Evolutionary conservation across 2,329 filamentous ascomycete species (phyloP), one percentile per base, ranked within the genome.

Genomic region (Thelonectria discophora): DNA sequence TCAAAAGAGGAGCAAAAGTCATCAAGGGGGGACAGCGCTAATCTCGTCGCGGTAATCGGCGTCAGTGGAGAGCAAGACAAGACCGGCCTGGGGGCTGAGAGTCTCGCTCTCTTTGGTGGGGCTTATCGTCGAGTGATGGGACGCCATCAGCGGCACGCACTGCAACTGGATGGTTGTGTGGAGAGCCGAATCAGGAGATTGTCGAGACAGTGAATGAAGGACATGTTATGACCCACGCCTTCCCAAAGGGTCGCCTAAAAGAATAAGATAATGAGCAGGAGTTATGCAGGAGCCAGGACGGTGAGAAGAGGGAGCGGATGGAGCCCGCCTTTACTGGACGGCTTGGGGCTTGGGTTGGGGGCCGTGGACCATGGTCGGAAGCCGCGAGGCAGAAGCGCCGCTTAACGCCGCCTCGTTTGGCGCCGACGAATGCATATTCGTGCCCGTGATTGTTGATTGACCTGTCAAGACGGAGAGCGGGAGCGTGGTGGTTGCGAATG

Each of bases 111-210:
- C 34, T 37, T 37, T 7, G 15, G 34, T 37, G 39, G 39, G 17
- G 18, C 39, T 42, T 42, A 20, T 42, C 17, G 39, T 20, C 9
- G 39, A 9, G 15, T 17, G 39, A 42, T 42, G 43, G n/a, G 20
- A 47, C 7, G 9, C 20, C 51, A 32, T 55, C 39, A 39, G 11
- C 45, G 8, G 27, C 27, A 10, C 27, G n/a, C n/a, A n/a, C n/a
- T n/a, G n/a, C n/a, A 40, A 20, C 12, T n/a, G 21, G 32, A 40
- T 47, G 52, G 52, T 18, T 55, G 52, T 55, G 52, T 55, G 52
- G 40, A 12, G 52, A 55, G 52, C 52, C 37, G 52, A 55, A 42
- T 18, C 18, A 13, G 6, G 18, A n/a, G 21, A 30, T 24, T 24
- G 21, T 24, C 21, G 21, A 6, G 27, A 20, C 15, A 42, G 15